Evolutionary conservation across 2,329 filamentous ascomycete genomes (phyloP).

Genomic region (Thelonectria olida): DNA sequence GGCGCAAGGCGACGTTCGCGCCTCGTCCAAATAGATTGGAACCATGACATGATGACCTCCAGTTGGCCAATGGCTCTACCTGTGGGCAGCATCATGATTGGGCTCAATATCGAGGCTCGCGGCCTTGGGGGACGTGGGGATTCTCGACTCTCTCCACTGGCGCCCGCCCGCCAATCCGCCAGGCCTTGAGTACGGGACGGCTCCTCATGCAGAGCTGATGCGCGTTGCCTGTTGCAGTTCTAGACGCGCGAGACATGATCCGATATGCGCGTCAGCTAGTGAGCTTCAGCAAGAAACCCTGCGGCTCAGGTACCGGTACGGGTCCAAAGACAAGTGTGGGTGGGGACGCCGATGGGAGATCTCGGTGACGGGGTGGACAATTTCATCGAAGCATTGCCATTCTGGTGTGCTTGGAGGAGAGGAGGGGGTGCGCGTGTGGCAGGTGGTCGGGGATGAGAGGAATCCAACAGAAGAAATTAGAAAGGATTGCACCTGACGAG

Average conservation of each 20-base stretch:
- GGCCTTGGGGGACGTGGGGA: constrained; percentile 4
- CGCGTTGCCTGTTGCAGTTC: constrained; percentile 42
- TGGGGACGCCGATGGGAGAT: constrained; percentile 36
- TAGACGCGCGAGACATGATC: constrained; percentile 43
- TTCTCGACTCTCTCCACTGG: constrained; percentile 6
- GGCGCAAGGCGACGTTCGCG: constrained; percentile 16
- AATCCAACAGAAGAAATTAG: constrained; percentile 5
- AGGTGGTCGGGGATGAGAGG: constrained; percentile 3
- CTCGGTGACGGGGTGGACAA: constrained; percentile 35
- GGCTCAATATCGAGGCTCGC: constrained; percentile 10
- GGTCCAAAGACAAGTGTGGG: constrained; percentile 27
- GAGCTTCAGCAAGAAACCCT: constrained; percentile 39
- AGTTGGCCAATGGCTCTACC: constrained; percentile 37
- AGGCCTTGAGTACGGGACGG: constrained; percentile 15
- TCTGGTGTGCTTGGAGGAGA: background rate
- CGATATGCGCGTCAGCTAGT: constrained; percentile 45
- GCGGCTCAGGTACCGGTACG: constrained; percentile 40
- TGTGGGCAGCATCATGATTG: constrained; percentile 40
- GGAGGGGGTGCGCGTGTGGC: constrained; percentile 1
- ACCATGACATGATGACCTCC: constrained; percentile 26
- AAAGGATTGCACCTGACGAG: constrained; percentile 3
- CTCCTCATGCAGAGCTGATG: constrained; percentile 39
- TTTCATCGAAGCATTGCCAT: constrained; percentile 25
- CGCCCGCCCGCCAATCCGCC: constrained; percentile 14
- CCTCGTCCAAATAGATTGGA: constrained; percentile 26